phyloP scores from a whole-genome alignment of 495 filamentous ascomycete species.

The Staphylotrichum tortipilum region DNA sequence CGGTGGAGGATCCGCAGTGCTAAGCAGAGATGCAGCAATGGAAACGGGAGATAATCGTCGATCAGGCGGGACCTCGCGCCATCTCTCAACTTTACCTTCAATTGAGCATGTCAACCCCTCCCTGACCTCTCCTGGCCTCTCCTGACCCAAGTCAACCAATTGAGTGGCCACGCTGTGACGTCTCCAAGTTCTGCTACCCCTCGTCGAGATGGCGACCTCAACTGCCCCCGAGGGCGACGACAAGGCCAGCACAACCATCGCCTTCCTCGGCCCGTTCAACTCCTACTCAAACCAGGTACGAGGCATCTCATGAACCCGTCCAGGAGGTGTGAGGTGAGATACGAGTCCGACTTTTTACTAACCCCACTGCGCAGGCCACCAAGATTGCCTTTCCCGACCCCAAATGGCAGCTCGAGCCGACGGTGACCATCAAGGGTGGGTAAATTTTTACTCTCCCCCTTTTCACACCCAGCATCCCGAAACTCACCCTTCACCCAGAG shows the following conservation, averaged over 20 bases:
- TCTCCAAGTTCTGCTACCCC: no score
- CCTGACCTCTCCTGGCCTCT: no score
- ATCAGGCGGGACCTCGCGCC: no score
- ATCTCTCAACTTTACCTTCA: no score
- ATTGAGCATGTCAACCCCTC: no score
- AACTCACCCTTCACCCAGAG: slow-evolving; percentile 40
- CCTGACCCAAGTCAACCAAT: no score
- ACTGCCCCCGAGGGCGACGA: no score
- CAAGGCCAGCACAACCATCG: slow-evolving; percentile 37
- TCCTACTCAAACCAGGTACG: slow-evolving; percentile 96
- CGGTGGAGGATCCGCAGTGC: no score
- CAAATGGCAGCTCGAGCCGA: slow-evolving; percentile 48
- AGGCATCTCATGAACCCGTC: no score
- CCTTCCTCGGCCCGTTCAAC: slow-evolving; percentile 73
- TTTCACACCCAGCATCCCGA: neutral
- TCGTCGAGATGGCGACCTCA: neutral
- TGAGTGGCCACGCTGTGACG: no score
- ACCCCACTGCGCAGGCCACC: slow-evolving; percentile 48
- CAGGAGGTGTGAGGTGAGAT: slow-evolving; percentile 15
- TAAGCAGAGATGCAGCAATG: no score
- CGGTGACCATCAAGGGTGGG: slow-evolving; percentile 54
- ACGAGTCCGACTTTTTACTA: neutral
- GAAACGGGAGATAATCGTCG: no score
- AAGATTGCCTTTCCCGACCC: slow-evolving; percentile 48
- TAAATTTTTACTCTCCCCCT: neutral